Evolutionary conservation across 2,329 filamentous ascomycete genomes (phyloP), one percentile per base, ranked within the genome.

Genomic region (Colletotrichum euphorbiae): DNA sequence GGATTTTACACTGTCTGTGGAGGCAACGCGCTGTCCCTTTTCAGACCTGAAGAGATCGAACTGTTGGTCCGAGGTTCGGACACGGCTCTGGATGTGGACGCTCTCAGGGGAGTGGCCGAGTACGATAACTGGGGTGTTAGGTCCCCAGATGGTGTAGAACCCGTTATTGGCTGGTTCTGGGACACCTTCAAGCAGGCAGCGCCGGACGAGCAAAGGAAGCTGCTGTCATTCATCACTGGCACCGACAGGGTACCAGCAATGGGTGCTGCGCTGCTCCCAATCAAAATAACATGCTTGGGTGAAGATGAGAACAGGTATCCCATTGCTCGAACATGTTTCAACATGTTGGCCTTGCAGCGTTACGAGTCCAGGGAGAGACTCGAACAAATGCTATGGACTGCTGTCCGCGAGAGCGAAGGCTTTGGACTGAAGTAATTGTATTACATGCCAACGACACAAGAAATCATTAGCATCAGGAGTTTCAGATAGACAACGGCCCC

Each of bases 1-100:
- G 94, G 94, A 1, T 98, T 98, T 79, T 98, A 93, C 77, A 97
- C 92, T 0, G 93, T 97, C 31, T 97, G 93, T 75, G 92, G 91
- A 40, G 93, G 94, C 40, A 97, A 96, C 75, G 94, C 94, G 0
- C 83, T 97, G 40, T 93, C 91, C 1, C 85, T 98, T 2, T 97
- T 97, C 78, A 88, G 93, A 15, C 91, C 94, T 0, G 94, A 97
- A 76, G 94, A 98, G 77, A 97, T 98, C 70, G 94, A 97, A 77
- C 86, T 97, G 3, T 85, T 97, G 1, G 87, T 98, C 5, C 87
- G 94, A 58, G 94, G 94, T 11, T 96, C 93, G 7, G 93, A 97
- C 71, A 94, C 97, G 75, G 81, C 89, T 5, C 86, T 97, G 2
- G 93, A 97, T 73, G 91, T 98, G 57, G 82, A 84, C 3, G 90